These are phyloP conservation scores for Typha latifolia DNA, from an alignment of 176 grass and related monocot genomes.

Conservation along the genomic window DNA sequence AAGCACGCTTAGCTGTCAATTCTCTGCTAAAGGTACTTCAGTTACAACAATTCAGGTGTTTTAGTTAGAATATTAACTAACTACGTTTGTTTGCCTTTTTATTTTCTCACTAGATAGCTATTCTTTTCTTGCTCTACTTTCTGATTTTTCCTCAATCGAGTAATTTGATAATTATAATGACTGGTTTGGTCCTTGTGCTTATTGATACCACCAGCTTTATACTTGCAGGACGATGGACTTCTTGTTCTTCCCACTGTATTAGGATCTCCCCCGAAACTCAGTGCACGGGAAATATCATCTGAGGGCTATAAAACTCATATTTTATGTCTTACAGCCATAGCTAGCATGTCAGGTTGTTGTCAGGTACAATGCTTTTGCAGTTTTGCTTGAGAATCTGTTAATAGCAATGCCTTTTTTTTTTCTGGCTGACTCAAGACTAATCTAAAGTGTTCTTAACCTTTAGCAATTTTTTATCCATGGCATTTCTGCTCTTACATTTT, in stretches of 20 bases:
- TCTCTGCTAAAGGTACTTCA: conserved; percentile 67
- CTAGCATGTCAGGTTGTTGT: conserved; percentile 96
- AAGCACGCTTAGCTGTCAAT: conserved; percentile 51
- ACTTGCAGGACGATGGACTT: conserved; percentile 84
- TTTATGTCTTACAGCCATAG: conserved; percentile 54
- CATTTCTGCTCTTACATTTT: no score
- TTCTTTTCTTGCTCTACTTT: background rate
- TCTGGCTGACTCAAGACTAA: no score
- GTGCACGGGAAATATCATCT: conserved; percentile 61
- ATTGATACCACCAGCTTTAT: background rate
- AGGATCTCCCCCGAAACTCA: conserved; percentile 87
- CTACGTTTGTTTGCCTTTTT: background rate
- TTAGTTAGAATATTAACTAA: background rate
- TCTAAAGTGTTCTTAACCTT: no score
- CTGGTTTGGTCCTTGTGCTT: background rate
- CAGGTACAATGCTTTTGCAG: conserved; percentile 52
- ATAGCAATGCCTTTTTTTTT: no score
- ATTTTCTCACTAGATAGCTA: background rate
- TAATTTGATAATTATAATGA: no score
- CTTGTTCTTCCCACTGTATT: conserved; percentile 76
- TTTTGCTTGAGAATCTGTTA: no score
- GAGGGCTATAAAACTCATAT: conserved; percentile 49
- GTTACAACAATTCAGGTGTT: no score
- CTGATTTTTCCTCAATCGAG: background rate
- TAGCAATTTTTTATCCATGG: no score